Percentiles rank a stretch among this genome's conserved stretches.
Evolutionary conservation across 1,139 yeast species (phyloP).

Genomic region (Magnusiomyces paraingens): DNA sequence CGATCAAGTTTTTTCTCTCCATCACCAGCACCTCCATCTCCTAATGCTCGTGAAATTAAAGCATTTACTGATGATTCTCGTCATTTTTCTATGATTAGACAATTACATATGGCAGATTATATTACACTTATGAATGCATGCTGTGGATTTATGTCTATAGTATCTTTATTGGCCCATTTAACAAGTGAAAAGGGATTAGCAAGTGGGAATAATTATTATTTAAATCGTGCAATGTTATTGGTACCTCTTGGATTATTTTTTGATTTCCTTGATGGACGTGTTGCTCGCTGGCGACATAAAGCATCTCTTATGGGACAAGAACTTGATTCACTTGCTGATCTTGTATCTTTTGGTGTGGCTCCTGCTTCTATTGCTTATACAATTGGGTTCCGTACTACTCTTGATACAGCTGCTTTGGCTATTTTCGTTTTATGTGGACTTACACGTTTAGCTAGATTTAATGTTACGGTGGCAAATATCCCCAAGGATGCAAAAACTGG

Average conservation of each 20-base stretch:
- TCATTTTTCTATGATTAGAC: conserved; percentile 41
- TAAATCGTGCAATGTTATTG: conserved; percentile 80
- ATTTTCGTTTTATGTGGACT: conserved; percentile 91
- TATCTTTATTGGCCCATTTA: conserved; percentile 56
- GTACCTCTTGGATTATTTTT: conserved; percentile 85
- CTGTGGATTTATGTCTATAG: conserved; percentile 79
- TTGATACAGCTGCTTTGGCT: conserved; percentile 68
- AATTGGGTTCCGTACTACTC: conserved; percentile 77
- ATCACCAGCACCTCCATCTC: conserved; percentile 33
- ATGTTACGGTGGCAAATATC: conserved; percentile 84
- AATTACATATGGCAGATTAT: conserved; percentile 88
- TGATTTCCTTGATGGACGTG: conserved; percentile 95
- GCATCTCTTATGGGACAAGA: conserved; percentile 96
- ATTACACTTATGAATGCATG: conserved; percentile 80
- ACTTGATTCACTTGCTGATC: conserved; percentile 90
- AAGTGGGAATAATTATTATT: conserved; percentile 43
- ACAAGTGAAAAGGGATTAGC: conserved; percentile 15
- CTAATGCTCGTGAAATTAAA: conserved; percentile 58
- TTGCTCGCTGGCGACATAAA: conserved; percentile 88
- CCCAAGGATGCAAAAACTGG: conserved; percentile 77
- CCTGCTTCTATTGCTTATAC: conserved; percentile 92
- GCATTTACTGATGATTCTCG: conserved; percentile 74
- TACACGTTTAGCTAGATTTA: conserved; percentile 89
- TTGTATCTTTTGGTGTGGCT: conserved; percentile 86
- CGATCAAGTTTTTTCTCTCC: conserved; percentile 34